phyloP scores from a whole-genome alignment of 1,139 yeast genomes.

The Scheffersomyces segobiensis region DNA sequence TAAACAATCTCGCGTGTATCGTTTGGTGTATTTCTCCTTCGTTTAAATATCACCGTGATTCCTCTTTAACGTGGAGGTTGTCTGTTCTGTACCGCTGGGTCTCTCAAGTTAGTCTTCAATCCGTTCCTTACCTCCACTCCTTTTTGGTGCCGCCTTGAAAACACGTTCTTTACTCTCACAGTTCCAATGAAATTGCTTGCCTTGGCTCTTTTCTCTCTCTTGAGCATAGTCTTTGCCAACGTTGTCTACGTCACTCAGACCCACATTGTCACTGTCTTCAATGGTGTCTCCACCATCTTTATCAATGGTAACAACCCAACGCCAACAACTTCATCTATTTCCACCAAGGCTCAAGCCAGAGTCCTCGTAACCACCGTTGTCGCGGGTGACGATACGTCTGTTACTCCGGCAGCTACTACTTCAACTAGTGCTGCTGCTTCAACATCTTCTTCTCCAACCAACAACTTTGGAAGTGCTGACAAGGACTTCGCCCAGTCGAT shows the following conservation, averaged over 20 bases:
- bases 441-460: constrained; percentile 4
- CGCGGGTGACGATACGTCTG: neutral
- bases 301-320: neutral
- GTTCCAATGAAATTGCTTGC: constrained; percentile 17
- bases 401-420: constrained; percentile 2
- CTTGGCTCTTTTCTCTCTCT: constrained; percentile 13
- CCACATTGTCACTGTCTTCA: constrained; percentile 23
- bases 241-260: constrained; percentile 25
- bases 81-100: neutral
- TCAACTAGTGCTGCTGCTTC: constrained; percentile 4
- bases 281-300: constrained; percentile 6
- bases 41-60: neutral
- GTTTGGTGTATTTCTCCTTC: neutral
- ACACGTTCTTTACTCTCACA: neutral
- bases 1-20: neutral
- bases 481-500: constrained; percentile 38
- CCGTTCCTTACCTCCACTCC: constrained; percentile 2
- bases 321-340: neutral
- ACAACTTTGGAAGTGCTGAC: constrained; percentile 18
- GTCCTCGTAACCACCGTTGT: neutral
- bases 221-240: constrained; percentile 13
- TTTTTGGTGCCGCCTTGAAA: neutral
- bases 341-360: neutral
- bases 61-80: neutral
- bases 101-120: neutral